Percentiles rank a stretch among this genome's conserved stretches.
phyloP scores from a whole-genome alignment of 2,329 filamentous ascomycete species.

The Lomentospora prolificans region DNA sequence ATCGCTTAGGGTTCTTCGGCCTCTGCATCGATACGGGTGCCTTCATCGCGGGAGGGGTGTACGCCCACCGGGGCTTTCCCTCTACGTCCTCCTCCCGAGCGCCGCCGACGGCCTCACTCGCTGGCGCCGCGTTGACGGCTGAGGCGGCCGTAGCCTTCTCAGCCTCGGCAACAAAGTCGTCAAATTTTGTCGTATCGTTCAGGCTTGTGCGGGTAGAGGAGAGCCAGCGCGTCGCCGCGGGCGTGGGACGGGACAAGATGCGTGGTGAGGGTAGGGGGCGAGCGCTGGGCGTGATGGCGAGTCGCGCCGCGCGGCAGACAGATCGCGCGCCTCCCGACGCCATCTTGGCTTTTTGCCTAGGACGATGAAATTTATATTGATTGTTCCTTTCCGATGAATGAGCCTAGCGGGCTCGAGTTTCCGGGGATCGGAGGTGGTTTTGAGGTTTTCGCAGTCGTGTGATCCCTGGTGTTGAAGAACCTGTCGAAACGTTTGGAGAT shows the following conservation, averaged over 20 bases:
- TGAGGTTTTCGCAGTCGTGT: background rate
- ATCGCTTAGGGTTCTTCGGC: slow-evolving; percentile 41
- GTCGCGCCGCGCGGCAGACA: slow-evolving; percentile 5
- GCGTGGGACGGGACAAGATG: background rate
- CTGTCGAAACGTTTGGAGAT: background rate
- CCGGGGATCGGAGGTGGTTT: background rate
- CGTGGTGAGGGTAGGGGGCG: background rate
- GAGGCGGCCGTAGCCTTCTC: background rate
- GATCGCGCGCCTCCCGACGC: slow-evolving; percentile 5
- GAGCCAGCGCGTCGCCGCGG: background rate
- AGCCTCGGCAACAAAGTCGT: background rate
- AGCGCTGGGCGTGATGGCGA: background rate
- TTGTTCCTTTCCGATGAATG: no score
- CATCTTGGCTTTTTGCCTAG: background rate
- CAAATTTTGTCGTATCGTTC: background rate
- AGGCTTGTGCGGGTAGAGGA: background rate
- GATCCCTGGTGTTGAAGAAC: background rate
- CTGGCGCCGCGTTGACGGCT: background rate
- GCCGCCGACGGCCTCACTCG: background rate
- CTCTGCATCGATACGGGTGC: slow-evolving; percentile 55
- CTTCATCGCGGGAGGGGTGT: slow-evolving; percentile 61
- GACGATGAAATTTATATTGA: no score
- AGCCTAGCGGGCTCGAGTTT: background rate
- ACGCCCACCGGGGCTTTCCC: slow-evolving; percentile 52
- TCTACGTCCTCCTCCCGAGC: background rate